Conservation (phyloP, 768 basidiomycete species). For the Pleurotus sapidus region DNA sequence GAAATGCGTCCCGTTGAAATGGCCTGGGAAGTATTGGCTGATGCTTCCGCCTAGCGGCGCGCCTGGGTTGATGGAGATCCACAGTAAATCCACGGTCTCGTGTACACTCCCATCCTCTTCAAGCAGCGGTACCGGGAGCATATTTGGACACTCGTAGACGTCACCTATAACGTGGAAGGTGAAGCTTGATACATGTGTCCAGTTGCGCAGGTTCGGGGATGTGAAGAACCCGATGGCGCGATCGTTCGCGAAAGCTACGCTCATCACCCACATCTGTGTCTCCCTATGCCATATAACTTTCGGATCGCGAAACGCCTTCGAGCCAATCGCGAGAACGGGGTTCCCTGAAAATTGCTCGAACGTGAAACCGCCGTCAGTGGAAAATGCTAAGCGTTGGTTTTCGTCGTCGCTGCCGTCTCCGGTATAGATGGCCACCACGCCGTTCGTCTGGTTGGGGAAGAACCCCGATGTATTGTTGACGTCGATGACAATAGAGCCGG, state of each 20-base stretch:
- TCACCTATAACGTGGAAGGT: not conserved
- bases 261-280: not conserved
- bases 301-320: not conserved
- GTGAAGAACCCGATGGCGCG: not conserved
- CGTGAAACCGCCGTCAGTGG: not conserved
- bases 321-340: conserved; percentile 1
- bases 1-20: conserved; percentile 1
- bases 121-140: not conserved
- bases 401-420: not conserved
- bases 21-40: conserved; percentile 1
- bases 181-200: not conserved
- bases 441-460: not conserved
- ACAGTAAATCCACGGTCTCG: not conserved
- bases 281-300: not conserved
- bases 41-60: not conserved
- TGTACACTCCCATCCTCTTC: not conserved
- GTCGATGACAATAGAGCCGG: not conserved
- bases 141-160: not conserved
- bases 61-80: not conserved
- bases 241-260: not conserved
- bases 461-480: not conserved
- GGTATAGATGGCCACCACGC: not conserved
- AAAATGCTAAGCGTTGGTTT: not conserved
- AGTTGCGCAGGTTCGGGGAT: not conserved
- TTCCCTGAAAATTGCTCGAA: not conserved